Percentiles rank a stretch among this genome's conserved stretches.
Evolutionary conservation across 176 grass and related monocot genomes (phyloP).

Genomic region (Triticum dicoccoides): DNA sequence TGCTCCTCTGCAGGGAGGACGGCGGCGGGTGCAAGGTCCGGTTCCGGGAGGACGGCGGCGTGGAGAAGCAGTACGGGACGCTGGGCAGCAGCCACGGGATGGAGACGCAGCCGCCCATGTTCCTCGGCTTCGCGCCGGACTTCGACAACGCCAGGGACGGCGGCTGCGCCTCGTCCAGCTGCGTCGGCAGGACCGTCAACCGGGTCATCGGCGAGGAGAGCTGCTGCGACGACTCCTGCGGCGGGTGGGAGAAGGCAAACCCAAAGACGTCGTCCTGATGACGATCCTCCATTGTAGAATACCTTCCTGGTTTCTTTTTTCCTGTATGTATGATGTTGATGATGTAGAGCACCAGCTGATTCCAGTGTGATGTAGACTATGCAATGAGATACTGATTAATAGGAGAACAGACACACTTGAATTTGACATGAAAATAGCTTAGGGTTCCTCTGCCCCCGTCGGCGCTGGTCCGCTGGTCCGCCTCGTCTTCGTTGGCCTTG

Average conservation of each 20-base stretch:
- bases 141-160: conserved; percentile 59
- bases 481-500: no score
- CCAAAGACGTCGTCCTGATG: conserved; percentile 12
- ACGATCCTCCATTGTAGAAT: conserved; percentile 18
- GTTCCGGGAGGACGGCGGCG: conserved; percentile 57
- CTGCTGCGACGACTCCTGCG: conserved; percentile 54
- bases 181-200: conserved; percentile 46
- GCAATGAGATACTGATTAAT: conserved; percentile 21
- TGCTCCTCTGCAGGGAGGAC: conserved; percentile 39
- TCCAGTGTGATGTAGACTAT: conserved; percentile 25
- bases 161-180: conserved; percentile 36
- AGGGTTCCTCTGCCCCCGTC: no score
- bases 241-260: conserved; percentile 36
- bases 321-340: neutral
- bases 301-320: neutral
- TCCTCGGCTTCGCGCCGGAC: conserved; percentile 60
- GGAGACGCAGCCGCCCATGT: conserved; percentile 34
- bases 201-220: conserved; percentile 57
- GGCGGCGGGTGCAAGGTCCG: conserved; percentile 39
- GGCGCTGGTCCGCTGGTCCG: no score
- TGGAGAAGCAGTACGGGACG: conserved; percentile 53
- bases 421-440: neutral
- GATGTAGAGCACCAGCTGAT: conserved; percentile 10
- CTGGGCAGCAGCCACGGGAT: neutral
- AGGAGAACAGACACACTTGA: conserved; percentile 11